phyloP scores from a whole-genome alignment of 140 eudicot species.

The Flaveria floridana region DNA sequence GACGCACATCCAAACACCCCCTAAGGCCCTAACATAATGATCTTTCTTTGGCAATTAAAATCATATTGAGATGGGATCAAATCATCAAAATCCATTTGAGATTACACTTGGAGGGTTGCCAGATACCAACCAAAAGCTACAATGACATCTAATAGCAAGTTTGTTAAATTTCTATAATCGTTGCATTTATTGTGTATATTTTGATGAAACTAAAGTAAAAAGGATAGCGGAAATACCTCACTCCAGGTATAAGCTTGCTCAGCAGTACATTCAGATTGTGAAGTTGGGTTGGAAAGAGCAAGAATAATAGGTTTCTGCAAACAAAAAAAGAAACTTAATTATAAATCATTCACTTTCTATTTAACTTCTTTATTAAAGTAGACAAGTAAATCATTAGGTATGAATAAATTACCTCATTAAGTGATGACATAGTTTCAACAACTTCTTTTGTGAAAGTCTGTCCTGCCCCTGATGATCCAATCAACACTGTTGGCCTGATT shows the following conservation, averaged over 20 bases:
- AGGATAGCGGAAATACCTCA: constrained; percentile 46
- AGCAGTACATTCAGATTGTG: constrained; percentile 94
- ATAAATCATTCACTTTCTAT: constrained; percentile 8
- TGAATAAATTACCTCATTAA: constrained; percentile 57
- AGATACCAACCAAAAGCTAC: neutral
- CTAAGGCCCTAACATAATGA: neutral
- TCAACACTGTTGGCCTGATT: constrained; percentile 85
- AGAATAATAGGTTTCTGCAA: constrained; percentile 83
- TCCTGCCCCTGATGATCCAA: constrained; percentile 95
- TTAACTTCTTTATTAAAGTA: neutral
- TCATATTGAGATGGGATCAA: constrained; percentile 10
- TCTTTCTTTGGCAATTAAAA: neutral
- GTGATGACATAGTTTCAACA: constrained; percentile 76
- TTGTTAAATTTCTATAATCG: neutral
- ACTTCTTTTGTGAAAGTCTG: constrained; percentile 83
- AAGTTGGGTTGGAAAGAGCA: constrained; percentile 91
- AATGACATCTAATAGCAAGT: neutral
- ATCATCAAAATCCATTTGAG: constrained; percentile 1
- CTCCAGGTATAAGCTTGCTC: constrained; percentile 94
- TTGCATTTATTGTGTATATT: neutral
- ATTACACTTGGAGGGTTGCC: constrained; percentile 2
- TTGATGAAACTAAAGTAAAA: constrained; percentile 6
- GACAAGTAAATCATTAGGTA: neutral
- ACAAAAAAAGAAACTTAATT: neutral
- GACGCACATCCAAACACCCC: constrained; percentile 6